Conservation (phyloP, 352 stramenopile species). For the Phytophthora sp. region DNA sequence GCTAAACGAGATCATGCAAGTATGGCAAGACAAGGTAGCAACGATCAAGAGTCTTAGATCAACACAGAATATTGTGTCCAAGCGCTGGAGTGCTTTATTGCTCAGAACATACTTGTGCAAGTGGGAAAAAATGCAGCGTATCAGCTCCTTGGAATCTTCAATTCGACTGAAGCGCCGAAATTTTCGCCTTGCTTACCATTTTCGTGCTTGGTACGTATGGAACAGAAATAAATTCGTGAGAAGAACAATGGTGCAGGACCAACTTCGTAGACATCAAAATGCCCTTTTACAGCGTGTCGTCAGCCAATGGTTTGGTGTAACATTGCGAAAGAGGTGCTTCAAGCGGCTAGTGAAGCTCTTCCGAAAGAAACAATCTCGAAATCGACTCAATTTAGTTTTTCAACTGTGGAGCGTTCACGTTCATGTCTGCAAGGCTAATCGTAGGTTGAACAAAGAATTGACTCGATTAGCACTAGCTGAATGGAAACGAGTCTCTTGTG, state of each 20-base stretch:
- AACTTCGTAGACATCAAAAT: background rate
- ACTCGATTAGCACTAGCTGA: constrained; percentile 7
- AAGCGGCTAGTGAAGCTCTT: constrained; percentile 50
- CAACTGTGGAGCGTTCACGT: constrained; percentile 17
- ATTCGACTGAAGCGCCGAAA: constrained; percentile 7
- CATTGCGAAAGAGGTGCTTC: constrained; percentile 39
- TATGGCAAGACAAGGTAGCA: constrained; percentile 1
- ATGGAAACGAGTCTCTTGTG: constrained; percentile 19
- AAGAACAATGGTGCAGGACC: constrained; percentile 3
- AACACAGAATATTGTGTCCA: constrained; percentile 11
- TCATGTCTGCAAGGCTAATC: constrained; percentile 6
- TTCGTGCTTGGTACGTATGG: constrained; percentile 22
- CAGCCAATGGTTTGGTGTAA: constrained; percentile 32
- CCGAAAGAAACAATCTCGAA: constrained; percentile 38
- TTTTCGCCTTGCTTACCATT: constrained; percentile 8
- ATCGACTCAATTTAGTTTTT: constrained; percentile 15
- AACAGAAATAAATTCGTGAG: background rate
- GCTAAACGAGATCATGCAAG: background rate
- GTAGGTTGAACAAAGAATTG: constrained; percentile 6
- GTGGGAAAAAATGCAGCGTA: constrained; percentile 12
- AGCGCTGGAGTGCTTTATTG: background rate
- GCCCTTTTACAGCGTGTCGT: constrained; percentile 14
- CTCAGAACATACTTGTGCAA: constrained; percentile 9
- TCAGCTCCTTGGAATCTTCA: constrained; percentile 2
- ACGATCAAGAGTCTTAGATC: background rate